phyloP scores from a whole-genome alignment of 2,329 filamentous ascomycete species.

The Xylaria digitata region DNA sequence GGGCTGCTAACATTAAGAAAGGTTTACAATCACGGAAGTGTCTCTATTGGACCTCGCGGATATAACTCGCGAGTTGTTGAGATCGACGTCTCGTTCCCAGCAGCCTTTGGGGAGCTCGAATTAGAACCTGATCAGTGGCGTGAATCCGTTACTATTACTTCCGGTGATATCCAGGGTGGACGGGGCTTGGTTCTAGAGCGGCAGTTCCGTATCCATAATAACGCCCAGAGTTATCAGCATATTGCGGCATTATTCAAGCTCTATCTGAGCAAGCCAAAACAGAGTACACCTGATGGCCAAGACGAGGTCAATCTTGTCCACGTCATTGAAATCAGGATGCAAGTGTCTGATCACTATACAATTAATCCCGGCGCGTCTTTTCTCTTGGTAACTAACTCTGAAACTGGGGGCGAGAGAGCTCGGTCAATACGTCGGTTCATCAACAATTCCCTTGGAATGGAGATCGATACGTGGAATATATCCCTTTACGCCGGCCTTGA shows the following conservation, averaged over 20 bases:
- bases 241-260: constrained; percentile 26
- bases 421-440: constrained; percentile 24
- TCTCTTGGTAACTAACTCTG: constrained; percentile 28
- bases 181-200: constrained; percentile 4
- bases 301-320: constrained; percentile 26
- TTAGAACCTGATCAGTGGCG: constrained; percentile 25
- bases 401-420: constrained; percentile 22
- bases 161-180: constrained; percentile 9
- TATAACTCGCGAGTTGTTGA: constrained; percentile 26
- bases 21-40: constrained; percentile 26
- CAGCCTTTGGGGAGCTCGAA: constrained; percentile 26
- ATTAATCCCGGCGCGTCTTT: constrained; percentile 24
- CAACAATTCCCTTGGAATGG: constrained; percentile 29
- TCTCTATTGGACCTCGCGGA: constrained; percentile 23
- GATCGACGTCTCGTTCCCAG: constrained; percentile 26
- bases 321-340: constrained; percentile 25
- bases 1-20: constrained; percentile 12
- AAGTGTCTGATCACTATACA: constrained; percentile 26
- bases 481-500: constrained; percentile 28
- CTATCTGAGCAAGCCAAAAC: constrained; percentile 23
- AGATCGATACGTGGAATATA: constrained; percentile 26
- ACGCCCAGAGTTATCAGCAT: constrained; percentile 28
- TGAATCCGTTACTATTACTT: constrained; percentile 23
- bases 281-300: constrained; percentile 10
- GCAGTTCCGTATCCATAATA: constrained; percentile 27